A percentile compares a stretch with the other conserved stretches of the same genome.
Evolutionary conservation across 2,329 filamentous ascomycete genomes (phyloP).

Genomic region (Onygena corvina): DNA sequence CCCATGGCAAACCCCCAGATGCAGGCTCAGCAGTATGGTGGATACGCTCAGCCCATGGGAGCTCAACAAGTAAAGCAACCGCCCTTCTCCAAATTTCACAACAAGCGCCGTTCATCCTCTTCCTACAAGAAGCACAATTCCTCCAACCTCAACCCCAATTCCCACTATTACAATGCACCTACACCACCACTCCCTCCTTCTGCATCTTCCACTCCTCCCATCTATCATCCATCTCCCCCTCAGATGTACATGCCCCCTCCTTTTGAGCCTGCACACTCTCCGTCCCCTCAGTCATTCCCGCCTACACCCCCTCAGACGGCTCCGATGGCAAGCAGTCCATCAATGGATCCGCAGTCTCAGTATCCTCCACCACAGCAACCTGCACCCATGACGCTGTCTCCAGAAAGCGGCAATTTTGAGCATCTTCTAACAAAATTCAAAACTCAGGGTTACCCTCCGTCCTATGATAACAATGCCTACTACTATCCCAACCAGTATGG

Average conservation of each 20-base stretch:
- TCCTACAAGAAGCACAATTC: constrained; percentile 22
- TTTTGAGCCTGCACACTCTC: too few relatives aligned
- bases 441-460: constrained; percentile 48
- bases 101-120: constrained; percentile 24
- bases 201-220: constrained; percentile 9
- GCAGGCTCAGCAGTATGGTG: constrained; percentile 47
- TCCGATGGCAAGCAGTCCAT: constrained; percentile 19
- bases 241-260: constrained; percentile 10
- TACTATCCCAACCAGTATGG: constrained; percentile 34
- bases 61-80: constrained; percentile 48
- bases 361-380: constrained; percentile 5
- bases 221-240: background rate
- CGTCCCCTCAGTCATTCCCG: background rate
- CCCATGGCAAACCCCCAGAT: constrained; percentile 54
- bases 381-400: constrained; percentile 49
- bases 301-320: background rate
- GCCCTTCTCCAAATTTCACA: constrained; percentile 1
- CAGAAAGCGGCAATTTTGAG: constrained; percentile 59
- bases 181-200: constrained; percentile 17
- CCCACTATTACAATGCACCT: constrained; percentile 17
- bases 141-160: constrained; percentile 17
- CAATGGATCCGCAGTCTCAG: constrained; percentile 11
- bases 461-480: constrained; percentile 39
- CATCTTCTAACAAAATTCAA: constrained; percentile 54
- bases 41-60: constrained; percentile 47